phyloP scores from a whole-genome alignment of 2,329 filamentous ascomycete species.

The Aspergillus awamori region DNA sequence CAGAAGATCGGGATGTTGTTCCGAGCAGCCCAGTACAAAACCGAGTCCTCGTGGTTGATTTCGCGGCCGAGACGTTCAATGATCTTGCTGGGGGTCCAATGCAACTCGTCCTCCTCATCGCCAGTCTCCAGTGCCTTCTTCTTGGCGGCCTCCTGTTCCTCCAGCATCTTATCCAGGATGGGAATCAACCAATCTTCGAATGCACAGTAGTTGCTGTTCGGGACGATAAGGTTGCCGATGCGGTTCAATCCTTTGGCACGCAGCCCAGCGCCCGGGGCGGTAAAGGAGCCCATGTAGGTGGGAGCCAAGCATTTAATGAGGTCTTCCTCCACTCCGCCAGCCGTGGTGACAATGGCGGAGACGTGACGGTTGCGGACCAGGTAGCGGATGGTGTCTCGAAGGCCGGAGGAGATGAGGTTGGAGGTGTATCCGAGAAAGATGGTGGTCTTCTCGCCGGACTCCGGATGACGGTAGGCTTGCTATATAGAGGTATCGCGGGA shows the following conservation, averaged over 20 bases:
- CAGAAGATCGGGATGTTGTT: conserved; percentile 98
- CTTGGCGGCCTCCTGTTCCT: conserved; percentile 84
- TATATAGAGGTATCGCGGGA: conserved; percentile 37
- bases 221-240: conserved; percentile 93
- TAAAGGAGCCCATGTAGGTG: conserved; percentile 90
- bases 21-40: conserved; percentile 97
- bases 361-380: conserved; percentile 91
- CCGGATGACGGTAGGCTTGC: conserved; percentile 79
- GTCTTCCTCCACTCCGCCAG: conserved; percentile 94
- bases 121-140: conserved; percentile 50
- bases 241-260: conserved; percentile 87
- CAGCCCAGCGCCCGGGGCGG: conserved; percentile 72
- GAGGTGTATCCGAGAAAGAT: conserved; percentile 98
- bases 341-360: conserved; percentile 90
- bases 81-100: conserved; percentile 93
- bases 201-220: conserved; percentile 94
- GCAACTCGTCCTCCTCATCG: conserved; percentile 65
- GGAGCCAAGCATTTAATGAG: conserved; percentile 96
- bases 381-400: conserved; percentile 88
- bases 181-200: conserved; percentile 98
- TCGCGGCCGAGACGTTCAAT: conserved; percentile 89
- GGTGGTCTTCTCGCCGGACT: conserved; percentile 78
- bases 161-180: conserved; percentile 90
- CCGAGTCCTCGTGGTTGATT: conserved; percentile 87
- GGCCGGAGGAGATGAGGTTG: conserved; percentile 93